Base-by-base conservation (phyloP, 495 filamentous ascomycete species). In the Podospora tetraspora region DNA sequence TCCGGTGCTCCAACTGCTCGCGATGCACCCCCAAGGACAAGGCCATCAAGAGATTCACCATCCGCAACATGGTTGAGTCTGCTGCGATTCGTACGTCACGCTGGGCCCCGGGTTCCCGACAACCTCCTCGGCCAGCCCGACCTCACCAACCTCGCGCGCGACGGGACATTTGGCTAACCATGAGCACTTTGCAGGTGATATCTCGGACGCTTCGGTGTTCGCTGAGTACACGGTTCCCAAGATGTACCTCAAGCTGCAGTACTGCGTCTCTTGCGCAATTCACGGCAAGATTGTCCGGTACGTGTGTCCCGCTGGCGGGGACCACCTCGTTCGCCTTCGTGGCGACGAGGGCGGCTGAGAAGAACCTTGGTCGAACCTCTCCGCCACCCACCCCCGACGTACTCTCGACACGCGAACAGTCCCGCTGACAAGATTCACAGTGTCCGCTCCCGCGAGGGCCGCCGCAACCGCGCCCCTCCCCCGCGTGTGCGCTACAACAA, bases 241-340 rank as follows among this genome's bases (percentile, higher is more conserved):
- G 89, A 99, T 99, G 95, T 99, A 99, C 90, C 86, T 99, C 82
- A 99, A 99, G 89, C 90, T 99, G 81, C 95, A 99, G 87, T 99
- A 99, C 92, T 99, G 95, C 82, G 95, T 99, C 78, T 98, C 96
- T 80, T 98, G 95, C 85, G 95, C 95, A 74, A 98, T 99, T 77
- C 95, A 98, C 87, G 95, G 96, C 86, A 99, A 99, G 91, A 98
- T 98, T 82, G 96, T 99, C 81, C 94, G 95, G 95, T 99, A 91
- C 81, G 92, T 87, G 77, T 78, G 78, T 78, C 78, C 75, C 23
- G 64, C 52, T 72, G 73, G 77, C 73, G 73, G 72, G 71, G 77
- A 77, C 75, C 76, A 74, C 76, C 73, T 64, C 72, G 71, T 73
- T 32, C 62, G 69, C 73, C 72, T 68, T 72, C 64, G 37, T n/a